A percentile compares a stretch with the other conserved stretches of the same genome.
Conservation (phyloP, 345 rosid species). For the Gossypium australe region DNA sequence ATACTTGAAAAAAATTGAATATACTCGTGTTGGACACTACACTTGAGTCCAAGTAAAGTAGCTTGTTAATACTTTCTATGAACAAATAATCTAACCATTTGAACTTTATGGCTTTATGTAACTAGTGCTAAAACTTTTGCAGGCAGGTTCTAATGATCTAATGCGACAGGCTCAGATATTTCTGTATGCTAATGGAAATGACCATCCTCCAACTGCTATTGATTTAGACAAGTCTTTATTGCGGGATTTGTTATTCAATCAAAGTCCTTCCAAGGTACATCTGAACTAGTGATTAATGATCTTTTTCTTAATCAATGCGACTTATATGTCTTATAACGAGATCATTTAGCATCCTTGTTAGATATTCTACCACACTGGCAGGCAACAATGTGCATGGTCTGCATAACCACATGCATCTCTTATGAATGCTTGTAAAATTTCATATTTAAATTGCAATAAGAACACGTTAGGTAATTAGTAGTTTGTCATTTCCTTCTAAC, state of each 20-base stretch:
- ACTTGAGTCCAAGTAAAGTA: not conserved
- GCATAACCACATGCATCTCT: not conserved
- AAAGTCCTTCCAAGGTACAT: constrained; percentile 77
- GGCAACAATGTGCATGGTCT: not conserved
- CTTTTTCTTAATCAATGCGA: not conserved
- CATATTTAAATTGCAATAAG: not conserved
- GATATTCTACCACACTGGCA: not conserved
- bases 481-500: not conserved
- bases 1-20: not conserved
- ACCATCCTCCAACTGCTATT: constrained; percentile 78
- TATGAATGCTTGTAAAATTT: not conserved
- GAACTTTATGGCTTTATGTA: not conserved
- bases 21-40: not conserved
- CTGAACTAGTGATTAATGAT: not conserved
- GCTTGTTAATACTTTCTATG: not conserved
- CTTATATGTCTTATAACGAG: not conserved
- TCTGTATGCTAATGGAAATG: constrained; percentile 73
- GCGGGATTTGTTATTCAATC: constrained; percentile 72
- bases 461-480: not conserved
- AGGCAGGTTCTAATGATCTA: constrained; percentile 64
- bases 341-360: not conserved
- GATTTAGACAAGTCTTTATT: constrained; percentile 76
- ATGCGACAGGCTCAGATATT: constrained; percentile 74
- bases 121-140: constrained; percentile 27
- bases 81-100: not conserved